Percentiles rank a stretch among this genome's conserved stretches.
These are phyloP conservation scores for Aspergillus leporis DNA, from an alignment of 495 filamentous ascomycete genomes.

Conservation along the genomic window DNA sequence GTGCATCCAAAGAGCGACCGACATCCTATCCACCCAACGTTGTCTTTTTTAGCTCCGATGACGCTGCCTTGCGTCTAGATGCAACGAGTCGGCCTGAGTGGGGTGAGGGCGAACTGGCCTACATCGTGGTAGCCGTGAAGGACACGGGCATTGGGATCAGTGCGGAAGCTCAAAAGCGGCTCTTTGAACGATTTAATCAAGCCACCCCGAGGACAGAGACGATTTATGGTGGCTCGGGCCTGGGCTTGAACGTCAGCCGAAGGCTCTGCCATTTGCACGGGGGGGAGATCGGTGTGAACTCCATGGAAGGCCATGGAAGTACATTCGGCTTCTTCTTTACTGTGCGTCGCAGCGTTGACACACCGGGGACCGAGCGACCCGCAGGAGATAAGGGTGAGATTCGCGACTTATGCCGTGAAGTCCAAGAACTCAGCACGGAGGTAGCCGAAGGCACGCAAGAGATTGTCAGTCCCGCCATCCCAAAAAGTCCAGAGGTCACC, in stretches of 20 bases:
- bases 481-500: slow-evolving; percentile 8
- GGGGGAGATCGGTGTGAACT: slow-evolving; percentile 79
- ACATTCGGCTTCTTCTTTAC: slow-evolving; percentile 85
- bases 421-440: slow-evolving; percentile 23
- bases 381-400: slow-evolving; percentile 17
- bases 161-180: slow-evolving; percentile 67
- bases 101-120: slow-evolving; percentile 67
- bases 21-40: slow-evolving; percentile 47
- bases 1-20: slow-evolving; percentile 58
- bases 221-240: slow-evolving; percentile 78
- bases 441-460: slow-evolving; percentile 12
- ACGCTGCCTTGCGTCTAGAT: slow-evolving; percentile 35
- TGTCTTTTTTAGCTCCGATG: slow-evolving; percentile 52
- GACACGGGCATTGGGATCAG: slow-evolving; percentile 79
- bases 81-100: slow-evolving; percentile 59
- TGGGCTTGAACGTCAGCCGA: slow-evolving; percentile 80
- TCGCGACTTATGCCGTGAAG: slow-evolving; percentile 22
- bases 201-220: slow-evolving; percentile 76
- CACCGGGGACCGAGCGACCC: slow-evolving; percentile 30
- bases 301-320: slow-evolving; percentile 69
- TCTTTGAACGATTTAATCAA: slow-evolving; percentile 83
- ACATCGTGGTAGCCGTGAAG: slow-evolving; percentile 70
- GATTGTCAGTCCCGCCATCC: slow-evolving; percentile 10
- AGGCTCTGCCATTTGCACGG: slow-evolving; percentile 79
- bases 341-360: slow-evolving; percentile 41